phyloP scores from a whole-genome alignment of 768 basidiomycete species.

The Cytidiella melzeri region DNA sequence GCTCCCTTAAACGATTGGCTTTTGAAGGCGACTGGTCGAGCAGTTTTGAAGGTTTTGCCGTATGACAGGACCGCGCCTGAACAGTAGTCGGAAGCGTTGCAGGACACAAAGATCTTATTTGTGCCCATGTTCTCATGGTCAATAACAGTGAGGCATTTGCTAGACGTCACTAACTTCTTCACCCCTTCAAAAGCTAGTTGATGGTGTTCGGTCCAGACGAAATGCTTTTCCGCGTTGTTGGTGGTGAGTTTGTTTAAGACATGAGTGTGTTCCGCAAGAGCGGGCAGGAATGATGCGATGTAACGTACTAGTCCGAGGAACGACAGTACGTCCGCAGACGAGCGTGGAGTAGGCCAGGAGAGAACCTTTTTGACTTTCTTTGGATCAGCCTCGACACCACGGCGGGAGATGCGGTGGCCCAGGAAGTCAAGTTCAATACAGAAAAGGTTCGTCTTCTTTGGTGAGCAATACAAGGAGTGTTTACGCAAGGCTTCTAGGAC shows the following conservation, averaged over 20 bases:
- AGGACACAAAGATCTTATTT: constrained; percentile 30
- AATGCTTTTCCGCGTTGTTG: constrained; percentile 12
- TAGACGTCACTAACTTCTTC: constrained; percentile 26
- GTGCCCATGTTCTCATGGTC: constrained; percentile 25
- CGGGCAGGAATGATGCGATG: constrained; percentile 25
- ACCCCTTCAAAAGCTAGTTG: too few species aligned
- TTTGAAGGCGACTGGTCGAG: too few species aligned
- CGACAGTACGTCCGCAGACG: constrained; percentile 15
- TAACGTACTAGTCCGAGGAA: constrained; percentile 28
- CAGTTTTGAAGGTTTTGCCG: constrained; percentile 26
- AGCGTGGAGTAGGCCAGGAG: too few species aligned
- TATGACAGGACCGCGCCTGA: constrained; percentile 26
- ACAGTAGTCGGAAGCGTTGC: too few species aligned
- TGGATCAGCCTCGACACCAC: constrained; percentile 29
- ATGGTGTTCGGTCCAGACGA: too few species aligned
- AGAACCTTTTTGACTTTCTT: too few species aligned
- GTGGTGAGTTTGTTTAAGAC: constrained; percentile 23
- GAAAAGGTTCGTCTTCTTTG: too few species aligned
- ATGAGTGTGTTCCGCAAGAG: too few species aligned
- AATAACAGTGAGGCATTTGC: constrained; percentile 25
- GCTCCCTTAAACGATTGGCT: constrained; percentile 25
- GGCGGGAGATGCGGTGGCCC: too few species aligned
- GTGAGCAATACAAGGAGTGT: constrained; percentile 28
- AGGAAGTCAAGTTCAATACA: too few species aligned
- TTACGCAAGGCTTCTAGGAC: constrained; percentile 24